Base-by-base conservation (phyloP, 139 green algal genomes). In the Spirogloea muscicola region DNA sequence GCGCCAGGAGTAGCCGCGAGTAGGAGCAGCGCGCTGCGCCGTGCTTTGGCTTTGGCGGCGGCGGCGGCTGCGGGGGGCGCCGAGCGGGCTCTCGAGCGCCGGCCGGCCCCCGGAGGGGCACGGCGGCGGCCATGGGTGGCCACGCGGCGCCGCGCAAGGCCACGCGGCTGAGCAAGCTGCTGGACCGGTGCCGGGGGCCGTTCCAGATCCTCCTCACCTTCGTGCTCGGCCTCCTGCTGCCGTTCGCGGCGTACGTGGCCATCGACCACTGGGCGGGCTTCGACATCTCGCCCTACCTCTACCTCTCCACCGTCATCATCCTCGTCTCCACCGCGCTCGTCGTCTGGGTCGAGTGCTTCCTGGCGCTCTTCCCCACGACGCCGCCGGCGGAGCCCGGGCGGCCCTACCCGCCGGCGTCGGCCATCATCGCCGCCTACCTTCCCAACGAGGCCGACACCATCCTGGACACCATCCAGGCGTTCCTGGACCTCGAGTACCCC, bases 361-460 rank as follows among this genome's bases (percentile, higher is more conserved):
- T 76, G 18, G 67, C 67, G n/a, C 7, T 76, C 3, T 68, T 76
- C 6, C 49, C 49, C 44, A 68, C 29, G n/a, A 68, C 64, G 1
- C 38, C 64, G 0, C 25, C 27, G 1, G 49, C 67, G 6, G 36
- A 62, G 7, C 67, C 67, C 6, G 36, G 36, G 49, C n/a, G 49
- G 7, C 25, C 67, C 21, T 76, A 76, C 25, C 67, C 67, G 25
- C 67, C 67, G 44, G 67, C 67, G 33, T 76, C 67, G 6, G 70
- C 58, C 44, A 78, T 80, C 72, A 74, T 80, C 43, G 72, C 65
- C 21, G 72, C 72, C 40, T 80, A 80, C 16, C 64, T 80, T 27
- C 72, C 72, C 0, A 80, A 80, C 31, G 72, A 80, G 18, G 68
- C 69, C 10, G 72, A 80, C 40, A 80, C 65, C 39, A 72, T 80